Evolutionary conservation across 176 grass and related monocot genomes (phyloP), one percentile per base, ranked within the genome.

Genomic region (Musa schizocarpa): DNA sequence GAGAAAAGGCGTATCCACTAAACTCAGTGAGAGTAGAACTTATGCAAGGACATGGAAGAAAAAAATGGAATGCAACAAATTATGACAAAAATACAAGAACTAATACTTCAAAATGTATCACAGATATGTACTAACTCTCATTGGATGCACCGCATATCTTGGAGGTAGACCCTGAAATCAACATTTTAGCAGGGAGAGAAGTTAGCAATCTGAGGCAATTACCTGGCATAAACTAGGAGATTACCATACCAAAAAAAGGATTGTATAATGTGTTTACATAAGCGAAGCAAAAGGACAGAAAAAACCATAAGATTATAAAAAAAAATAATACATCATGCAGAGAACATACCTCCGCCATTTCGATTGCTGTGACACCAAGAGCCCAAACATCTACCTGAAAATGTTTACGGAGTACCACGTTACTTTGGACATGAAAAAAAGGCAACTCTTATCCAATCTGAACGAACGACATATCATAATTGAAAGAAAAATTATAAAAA

Each of bases 341-440:
- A 27, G 50, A 76, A 71, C 62, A 22, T 83, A 99, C 95, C 95
- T 99, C 95, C 81, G 88, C 95, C 95, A 99, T 99, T 79, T 99
- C 95, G 82, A 99, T 99, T 75, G 95, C 95, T 57, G 95, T 91
- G 68, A 99, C 90, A 86, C 95, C 95, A 81, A 99, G 88, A 79
- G 95, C 95, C 95, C 95, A 99, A 74, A 99, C 95, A 85, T 99
- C 95, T 68, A 99, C 95, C 95, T 99, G 78, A 69, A 71, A 72
- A 84, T 50, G 13, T 11, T 50, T 25, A 19, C 21, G 51, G 14
- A n/a, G 17, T 50, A 50, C 14, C 25, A n/a, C 16, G 56, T 59
- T 16, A 59, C 56, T 6, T 11, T 34, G 43, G 68, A 65, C 9
- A n/a, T 8, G 17, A 70, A 3, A 43, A 29, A n/a, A 34, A 51